A percentile compares a stretch with the other conserved stretches of the same genome.
These are phyloP conservation scores for Serendipita vermifera DNA, from an alignment of 768 basidiomycete species.

Conservation along the genomic window DNA sequence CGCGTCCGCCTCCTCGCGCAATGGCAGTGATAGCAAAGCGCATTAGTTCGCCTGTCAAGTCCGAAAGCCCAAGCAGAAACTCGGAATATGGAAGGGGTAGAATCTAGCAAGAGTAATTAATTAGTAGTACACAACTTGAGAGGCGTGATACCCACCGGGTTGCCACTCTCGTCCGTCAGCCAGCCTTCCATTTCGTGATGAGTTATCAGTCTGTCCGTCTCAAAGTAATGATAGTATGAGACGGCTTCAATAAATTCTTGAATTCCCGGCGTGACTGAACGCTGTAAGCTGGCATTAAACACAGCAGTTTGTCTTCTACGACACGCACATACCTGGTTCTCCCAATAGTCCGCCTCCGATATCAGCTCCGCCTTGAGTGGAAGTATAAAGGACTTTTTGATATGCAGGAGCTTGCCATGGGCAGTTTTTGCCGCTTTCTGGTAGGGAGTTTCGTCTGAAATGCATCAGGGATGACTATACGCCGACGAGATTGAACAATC, in stretches of 20 bases:
- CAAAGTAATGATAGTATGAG: conserved; percentile 77
- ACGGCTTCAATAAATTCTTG: conserved; percentile 96
- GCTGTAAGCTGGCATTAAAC: not conserved
- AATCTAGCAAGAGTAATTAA: conserved; percentile 34
- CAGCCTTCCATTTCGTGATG: conserved; percentile 53
- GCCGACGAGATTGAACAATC: not conserved
- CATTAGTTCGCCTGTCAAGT: conserved; percentile 96
- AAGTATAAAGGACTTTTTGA: conserved; percentile 42
- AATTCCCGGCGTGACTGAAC: conserved; percentile 32
- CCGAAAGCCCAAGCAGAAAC: conserved; percentile 84
- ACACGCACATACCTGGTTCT: conserved; percentile 58
- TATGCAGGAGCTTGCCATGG: conserved; percentile 17
- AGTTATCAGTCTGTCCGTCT: conserved; percentile 52
- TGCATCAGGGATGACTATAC: not conserved
- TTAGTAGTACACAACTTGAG: not conserved
- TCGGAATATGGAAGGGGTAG: conserved; percentile 68
- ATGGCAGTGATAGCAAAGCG: conserved; percentile 81
- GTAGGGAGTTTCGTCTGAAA: not conserved
- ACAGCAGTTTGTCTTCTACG: conserved; percentile 21
- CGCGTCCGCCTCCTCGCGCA: conserved; percentile 35
- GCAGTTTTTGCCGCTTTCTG: conserved; percentile 11
- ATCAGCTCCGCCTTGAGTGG: conserved; percentile 44
- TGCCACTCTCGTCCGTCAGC: conserved; percentile 46
- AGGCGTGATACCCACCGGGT: conserved; percentile 39
- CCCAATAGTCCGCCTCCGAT: conserved; percentile 55